Evolutionary conservation across 306 rosid genomes (phyloP).

Genomic region (Hippophae tibetana): DNA sequence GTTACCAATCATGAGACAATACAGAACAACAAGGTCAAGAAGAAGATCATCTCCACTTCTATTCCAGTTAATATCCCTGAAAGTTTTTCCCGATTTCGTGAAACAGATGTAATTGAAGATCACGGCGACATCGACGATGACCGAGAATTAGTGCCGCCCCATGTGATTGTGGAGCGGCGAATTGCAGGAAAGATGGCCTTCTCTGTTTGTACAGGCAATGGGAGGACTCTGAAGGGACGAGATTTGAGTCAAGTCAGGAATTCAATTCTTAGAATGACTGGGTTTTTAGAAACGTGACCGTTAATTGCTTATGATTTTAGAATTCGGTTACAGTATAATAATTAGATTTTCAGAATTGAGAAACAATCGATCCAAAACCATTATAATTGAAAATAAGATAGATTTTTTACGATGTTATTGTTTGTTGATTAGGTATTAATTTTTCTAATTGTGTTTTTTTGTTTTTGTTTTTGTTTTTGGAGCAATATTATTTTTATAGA

Average conservation of each 20-base stretch:
- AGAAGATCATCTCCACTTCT: slow-evolving; percentile 27
- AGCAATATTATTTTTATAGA: no score
- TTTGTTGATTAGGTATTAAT: no score
- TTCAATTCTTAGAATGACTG: slow-evolving; percentile 79
- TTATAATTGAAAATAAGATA: no score
- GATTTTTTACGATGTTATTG: no score
- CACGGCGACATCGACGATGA: slow-evolving; percentile 30
- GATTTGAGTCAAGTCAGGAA: slow-evolving; percentile 82
- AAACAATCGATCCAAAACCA: no score
- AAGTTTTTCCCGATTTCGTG: slow-evolving; percentile 2
- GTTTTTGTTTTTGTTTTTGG: no score
- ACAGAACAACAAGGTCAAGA: background rate
- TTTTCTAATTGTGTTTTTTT: no score
- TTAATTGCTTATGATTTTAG: no score
- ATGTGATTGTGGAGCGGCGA: slow-evolving; percentile 45
- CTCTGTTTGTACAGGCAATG: slow-evolving; percentile 66
- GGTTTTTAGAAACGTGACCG: slow-evolving; percentile 58
- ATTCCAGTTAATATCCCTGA: slow-evolving; percentile 56
- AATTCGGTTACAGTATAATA: background rate
- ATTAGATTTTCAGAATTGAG: no score
- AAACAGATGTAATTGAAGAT: slow-evolving; percentile 13
- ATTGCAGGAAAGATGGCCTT: slow-evolving; percentile 58
- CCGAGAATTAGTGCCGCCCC: slow-evolving; percentile 68
- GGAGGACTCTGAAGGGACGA: slow-evolving; percentile 82
- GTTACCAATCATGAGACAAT: background rate